Conservation (phyloP, 352 stramenopile species). For the Pythium pyrilobum region DNA sequence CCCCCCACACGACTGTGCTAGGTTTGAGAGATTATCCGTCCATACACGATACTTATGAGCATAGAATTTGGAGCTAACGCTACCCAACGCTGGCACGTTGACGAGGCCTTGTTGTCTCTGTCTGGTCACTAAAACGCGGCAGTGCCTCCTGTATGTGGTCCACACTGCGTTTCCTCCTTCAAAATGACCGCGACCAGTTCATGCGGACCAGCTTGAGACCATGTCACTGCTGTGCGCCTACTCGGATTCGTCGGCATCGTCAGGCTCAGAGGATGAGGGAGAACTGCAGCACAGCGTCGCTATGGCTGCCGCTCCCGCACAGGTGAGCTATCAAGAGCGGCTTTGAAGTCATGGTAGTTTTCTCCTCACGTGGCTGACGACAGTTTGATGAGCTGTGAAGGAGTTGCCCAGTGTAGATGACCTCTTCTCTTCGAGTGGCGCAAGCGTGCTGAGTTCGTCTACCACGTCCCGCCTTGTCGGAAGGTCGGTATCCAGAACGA, state of each 20-base stretch:
- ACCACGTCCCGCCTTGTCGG: not conserved
- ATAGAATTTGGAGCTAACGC: too few species aligned
- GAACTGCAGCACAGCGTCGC: not conserved
- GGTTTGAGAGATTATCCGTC: not conserved
- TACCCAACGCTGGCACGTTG: not conserved
- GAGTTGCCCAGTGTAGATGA: slow-evolving; percentile 19
- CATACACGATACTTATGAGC: not conserved
- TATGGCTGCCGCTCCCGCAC: not conserved
- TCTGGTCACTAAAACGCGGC: too few species aligned
- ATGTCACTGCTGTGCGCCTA: slow-evolving; percentile 63
- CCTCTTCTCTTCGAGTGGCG: slow-evolving; percentile 12
- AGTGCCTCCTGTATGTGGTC: not conserved
- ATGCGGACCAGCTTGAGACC: not conserved
- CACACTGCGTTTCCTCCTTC: not conserved
- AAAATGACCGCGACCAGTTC: not conserved
- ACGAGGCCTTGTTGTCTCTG: too few species aligned
- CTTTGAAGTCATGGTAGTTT: not conserved
- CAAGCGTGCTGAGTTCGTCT: not conserved
- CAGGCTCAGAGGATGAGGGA: slow-evolving; percentile 23
- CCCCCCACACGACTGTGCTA: not conserved
- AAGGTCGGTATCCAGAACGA: not conserved
- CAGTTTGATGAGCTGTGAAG: not conserved
- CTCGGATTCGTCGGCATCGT: slow-evolving; percentile 48
- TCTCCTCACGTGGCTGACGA: not conserved
- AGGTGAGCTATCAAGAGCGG: not conserved